These are phyloP conservation scores for Populus hybrid DNA, from an alignment of 441 rosid species.

Conservation along the genomic window DNA sequence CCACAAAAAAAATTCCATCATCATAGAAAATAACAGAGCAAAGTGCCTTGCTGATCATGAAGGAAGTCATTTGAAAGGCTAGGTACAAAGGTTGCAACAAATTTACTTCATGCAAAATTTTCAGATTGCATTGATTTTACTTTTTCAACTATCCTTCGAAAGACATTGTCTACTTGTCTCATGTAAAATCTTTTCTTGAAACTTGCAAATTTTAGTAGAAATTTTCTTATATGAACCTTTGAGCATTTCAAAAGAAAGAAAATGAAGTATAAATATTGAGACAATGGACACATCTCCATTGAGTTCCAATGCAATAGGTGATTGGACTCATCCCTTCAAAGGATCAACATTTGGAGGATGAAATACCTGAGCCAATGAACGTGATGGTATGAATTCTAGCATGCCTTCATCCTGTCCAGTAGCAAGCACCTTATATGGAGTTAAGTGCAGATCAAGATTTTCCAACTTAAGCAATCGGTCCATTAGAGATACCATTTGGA, in stretches of 20 bases:
- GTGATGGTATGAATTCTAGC: constrained; percentile 97
- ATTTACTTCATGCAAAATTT: constrained; percentile 3
- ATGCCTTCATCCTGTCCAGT: constrained; percentile 99
- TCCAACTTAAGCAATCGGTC: constrained; percentile 95
- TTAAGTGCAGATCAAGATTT: constrained; percentile 87
- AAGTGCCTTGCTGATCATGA: background rate
- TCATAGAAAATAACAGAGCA: background rate
- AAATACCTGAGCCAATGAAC: constrained; percentile 85
- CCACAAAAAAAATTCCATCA: background rate
- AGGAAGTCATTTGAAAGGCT: constrained; percentile 4
- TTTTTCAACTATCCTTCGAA: background rate
- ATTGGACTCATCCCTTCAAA: constrained; percentile 10
- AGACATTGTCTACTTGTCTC: background rate
- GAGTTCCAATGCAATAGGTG: constrained; percentile 1
- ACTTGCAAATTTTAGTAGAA: background rate
- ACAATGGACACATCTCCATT: background rate
- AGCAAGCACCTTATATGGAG: constrained; percentile 96
- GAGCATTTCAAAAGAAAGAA: background rate
- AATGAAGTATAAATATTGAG: background rate
- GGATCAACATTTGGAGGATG: constrained; percentile 8
- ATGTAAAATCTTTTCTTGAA: background rate
- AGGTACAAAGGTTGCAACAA: constrained; percentile 2
- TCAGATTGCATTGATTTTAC: background rate
- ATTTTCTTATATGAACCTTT: background rate
- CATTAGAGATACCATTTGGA: constrained; percentile 99